Conservation (phyloP, 768 basidiomycete species). For the Lactarius indigo region DNA sequence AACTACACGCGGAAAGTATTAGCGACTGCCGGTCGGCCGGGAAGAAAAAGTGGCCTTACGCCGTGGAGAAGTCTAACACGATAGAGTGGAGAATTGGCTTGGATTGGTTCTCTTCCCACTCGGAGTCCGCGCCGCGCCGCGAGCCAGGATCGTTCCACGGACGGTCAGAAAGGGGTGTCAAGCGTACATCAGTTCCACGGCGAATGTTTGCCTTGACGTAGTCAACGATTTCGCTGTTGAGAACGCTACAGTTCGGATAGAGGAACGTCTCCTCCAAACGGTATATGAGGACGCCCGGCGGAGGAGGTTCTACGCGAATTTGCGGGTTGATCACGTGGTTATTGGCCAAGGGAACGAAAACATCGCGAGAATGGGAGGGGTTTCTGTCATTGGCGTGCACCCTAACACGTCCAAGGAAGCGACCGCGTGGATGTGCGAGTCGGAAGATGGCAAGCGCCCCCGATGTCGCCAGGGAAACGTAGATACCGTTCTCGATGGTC, state of each 20-base stretch:
- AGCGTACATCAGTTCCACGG: constrained; percentile 68
- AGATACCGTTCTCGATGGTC: constrained; percentile 92
- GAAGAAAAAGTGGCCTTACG: constrained; percentile 43
- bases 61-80: constrained; percentile 85
- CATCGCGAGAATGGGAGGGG: constrained; percentile 51
- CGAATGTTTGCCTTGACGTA: constrained; percentile 76
- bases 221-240: constrained; percentile 73
- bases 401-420: constrained; percentile 85
- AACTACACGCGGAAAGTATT: constrained; percentile 39
- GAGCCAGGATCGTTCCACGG: constrained; percentile 96
- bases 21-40: not conserved
- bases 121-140: constrained; percentile 40
- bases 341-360: constrained; percentile 75
- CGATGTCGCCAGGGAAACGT: constrained; percentile 80
- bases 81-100: constrained; percentile 78
- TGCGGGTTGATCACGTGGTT: constrained; percentile 60
- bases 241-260: constrained; percentile 70
- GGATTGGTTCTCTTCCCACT: constrained; percentile 49
- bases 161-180: constrained; percentile 65
- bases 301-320: constrained; percentile 70
- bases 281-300: constrained; percentile 87
- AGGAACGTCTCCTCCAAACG: constrained; percentile 88
- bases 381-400: constrained; percentile 41
- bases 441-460: constrained; percentile 78
- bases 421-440: constrained; percentile 81